A percentile compares a stretch with the other conserved stretches of the same genome.
Evolutionary conservation across 768 basidiomycete genomes (phyloP).

Genomic region (Suillus ampliporus): DNA sequence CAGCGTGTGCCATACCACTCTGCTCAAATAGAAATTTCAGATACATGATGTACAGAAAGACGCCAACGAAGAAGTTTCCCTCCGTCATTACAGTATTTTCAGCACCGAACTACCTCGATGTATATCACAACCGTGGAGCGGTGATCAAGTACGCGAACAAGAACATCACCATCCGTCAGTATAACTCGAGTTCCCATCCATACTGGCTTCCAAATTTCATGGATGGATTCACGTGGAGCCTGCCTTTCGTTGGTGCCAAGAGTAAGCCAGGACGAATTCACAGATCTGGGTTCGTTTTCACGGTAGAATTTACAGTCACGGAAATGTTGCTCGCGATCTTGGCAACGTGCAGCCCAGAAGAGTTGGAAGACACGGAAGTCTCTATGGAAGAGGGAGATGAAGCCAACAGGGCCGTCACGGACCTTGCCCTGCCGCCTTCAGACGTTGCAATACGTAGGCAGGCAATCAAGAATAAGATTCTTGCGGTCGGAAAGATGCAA

Average conservation of each 20-base stretch:
- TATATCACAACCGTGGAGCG: constrained; percentile 96
- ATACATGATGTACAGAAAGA: constrained; percentile 95
- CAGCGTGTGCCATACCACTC: neutral
- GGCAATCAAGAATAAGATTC: constrained; percentile 91
- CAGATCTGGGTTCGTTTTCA: neutral
- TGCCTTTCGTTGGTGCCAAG: constrained; percentile 97
- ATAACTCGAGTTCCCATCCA: constrained; percentile 78
- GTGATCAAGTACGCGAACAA: constrained; percentile 98
- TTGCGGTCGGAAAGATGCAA: constrained; percentile 92
- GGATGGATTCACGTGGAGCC: constrained; percentile 98
- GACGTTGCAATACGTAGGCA: constrained; percentile 63
- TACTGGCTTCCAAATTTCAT: constrained; percentile 99
- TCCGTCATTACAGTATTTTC: constrained; percentile 98
- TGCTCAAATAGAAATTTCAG: constrained; percentile 40
- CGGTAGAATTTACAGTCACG: constrained; percentile 62
- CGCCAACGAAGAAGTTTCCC: constrained; percentile 93
- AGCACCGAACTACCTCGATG: constrained; percentile 97
- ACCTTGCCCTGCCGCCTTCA: constrained; percentile 39
- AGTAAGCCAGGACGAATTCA: constrained; percentile 57
- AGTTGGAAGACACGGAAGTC: constrained; percentile 68
- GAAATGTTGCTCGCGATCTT: constrained; percentile 97
- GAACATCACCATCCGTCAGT: constrained; percentile 95
- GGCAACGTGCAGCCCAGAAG: constrained; percentile 92
- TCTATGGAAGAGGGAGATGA: constrained; percentile 48
- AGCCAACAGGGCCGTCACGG: constrained; percentile 31